Conservation (phyloP, 176 grass and related monocot genomes). For the Cenchrus fungigraminus region DNA sequence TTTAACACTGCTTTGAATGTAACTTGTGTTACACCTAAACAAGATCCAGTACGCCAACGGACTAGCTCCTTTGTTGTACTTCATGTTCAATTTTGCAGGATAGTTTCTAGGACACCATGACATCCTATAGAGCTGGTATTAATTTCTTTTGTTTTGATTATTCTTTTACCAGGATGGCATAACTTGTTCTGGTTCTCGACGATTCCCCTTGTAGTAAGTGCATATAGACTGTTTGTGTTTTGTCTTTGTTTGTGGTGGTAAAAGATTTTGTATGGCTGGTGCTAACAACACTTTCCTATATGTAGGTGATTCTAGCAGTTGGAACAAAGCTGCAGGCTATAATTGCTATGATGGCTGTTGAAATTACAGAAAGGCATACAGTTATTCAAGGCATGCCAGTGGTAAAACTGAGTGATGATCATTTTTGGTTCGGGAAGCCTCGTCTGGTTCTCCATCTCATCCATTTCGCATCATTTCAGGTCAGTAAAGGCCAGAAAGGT, state of each 20-base stretch:
- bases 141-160: conserved; percentile 29
- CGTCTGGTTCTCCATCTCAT: conserved; percentile 77
- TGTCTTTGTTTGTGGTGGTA: background rate
- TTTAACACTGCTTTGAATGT: background rate
- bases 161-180: conserved; percentile 65
- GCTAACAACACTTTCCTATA: conserved; percentile 14
- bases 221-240: background rate
- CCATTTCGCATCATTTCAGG: conserved; percentile 86
- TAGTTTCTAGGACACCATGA: background rate
- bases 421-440: conserved; percentile 90
- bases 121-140: background rate
- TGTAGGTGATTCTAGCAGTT: conserved; percentile 79
- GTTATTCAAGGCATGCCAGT: conserved; percentile 93
- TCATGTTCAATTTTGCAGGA: conserved; percentile 4
- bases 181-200: conserved; percentile 74
- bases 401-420: conserved; percentile 76
- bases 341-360: conserved; percentile 81
- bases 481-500: conserved; percentile 31
- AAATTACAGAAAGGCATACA: conserved; percentile 76
- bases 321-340: conserved; percentile 95
- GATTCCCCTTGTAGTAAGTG: conserved; percentile 78
- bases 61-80: background rate
- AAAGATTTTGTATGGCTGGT: conserved; percentile 4
- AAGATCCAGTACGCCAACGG: background rate
- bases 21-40: background rate